Evolutionary conservation across 2,329 filamentous ascomycete species (phyloP).

Genomic region (Fusarium dlaminii): DNA sequence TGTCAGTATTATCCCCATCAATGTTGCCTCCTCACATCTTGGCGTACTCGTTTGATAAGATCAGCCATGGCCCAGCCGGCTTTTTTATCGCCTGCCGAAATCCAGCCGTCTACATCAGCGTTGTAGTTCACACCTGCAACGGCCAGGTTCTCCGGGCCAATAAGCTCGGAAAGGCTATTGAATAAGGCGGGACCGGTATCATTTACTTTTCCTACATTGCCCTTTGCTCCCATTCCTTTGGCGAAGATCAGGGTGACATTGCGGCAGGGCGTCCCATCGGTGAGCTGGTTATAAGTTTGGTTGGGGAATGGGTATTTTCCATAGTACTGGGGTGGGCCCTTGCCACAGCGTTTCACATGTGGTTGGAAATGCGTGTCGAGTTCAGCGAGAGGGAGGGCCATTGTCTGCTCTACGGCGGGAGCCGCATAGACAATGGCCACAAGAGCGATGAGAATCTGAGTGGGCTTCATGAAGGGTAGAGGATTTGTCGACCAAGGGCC

Average conservation of each 20-base stretch:
- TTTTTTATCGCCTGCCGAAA: too few relatives aligned
- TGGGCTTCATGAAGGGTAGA: neutral
- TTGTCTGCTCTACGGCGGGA: neutral
- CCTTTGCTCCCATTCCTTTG: neutral
- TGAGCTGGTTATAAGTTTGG: neutral
- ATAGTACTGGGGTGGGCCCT: neutral
- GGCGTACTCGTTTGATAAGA: neutral
- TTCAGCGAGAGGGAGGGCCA: neutral
- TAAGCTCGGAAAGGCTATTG: neutral
- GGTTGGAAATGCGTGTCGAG: neutral
- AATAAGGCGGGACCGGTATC: neutral
- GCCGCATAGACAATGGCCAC: neutral
- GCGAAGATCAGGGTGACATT: neutral
- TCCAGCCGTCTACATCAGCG: neutral
- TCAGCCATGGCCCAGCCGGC: neutral
- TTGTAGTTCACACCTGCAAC: neutral
- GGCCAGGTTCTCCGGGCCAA: neutral
- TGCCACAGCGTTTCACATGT: neutral
- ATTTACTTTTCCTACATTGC: neutral
- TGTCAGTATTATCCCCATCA: neutral
- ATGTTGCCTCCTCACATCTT: too few relatives aligned
- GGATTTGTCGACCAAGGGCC: too few relatives aligned
- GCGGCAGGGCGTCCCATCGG: constrained; percentile 3
- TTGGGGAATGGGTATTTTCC: neutral
- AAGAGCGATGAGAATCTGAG: neutral